Base-by-base conservation (phyloP, 192 early-diverging fungal genomes). In the Coemansia sp. region DNA sequence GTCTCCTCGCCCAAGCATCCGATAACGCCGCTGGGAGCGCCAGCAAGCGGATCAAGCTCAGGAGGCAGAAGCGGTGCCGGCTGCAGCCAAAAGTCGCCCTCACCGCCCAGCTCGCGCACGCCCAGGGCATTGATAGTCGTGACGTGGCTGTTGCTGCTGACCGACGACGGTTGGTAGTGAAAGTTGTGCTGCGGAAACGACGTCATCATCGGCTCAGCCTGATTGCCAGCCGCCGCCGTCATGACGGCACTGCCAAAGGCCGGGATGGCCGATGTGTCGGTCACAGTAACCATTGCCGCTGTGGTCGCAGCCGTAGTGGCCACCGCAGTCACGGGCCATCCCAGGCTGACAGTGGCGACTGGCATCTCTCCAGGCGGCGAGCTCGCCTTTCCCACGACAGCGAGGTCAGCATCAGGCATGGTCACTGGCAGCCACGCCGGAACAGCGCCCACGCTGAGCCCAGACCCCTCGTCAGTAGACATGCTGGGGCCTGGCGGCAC, bases 51-150 rank as follows among this genome's bases (percentile, higher is more conserved):
- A 10, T 80, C 73, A 6, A 74, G 77, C 37, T 75, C 77, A 0
- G 77, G 77, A 2, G 77, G 77, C 59, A 80, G 55, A 43, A 75
- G 52, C 2, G 77, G 77, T 28, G 70, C 56, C 16, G 74, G 72
- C 33, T 78, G 58, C 20, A 73, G 62, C 69, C 73, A 63, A 67
- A 72, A 47, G 56, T 79, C 68, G 33, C 70, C 59, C 65, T 76
- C 68, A 37, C 68, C 64, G 8, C 72, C 67, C 43, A 81, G 47
- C 59, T 76, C 64, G 59, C 73, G 72, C 36, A 77, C 76, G 25
- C 77, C 77, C 31, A 80, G 50, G 1, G 77, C 77, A 37, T 65
- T 80, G 48, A 80, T 80, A 1, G 77, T 80, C 0, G 69, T 77
- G 41, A 72, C 52, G 7, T 57, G 43, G 26, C 37, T 39, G 39